phyloP scores from a whole-genome alignment of 805 yeast species.

The Metschnikowia colocasiae region DNA sequence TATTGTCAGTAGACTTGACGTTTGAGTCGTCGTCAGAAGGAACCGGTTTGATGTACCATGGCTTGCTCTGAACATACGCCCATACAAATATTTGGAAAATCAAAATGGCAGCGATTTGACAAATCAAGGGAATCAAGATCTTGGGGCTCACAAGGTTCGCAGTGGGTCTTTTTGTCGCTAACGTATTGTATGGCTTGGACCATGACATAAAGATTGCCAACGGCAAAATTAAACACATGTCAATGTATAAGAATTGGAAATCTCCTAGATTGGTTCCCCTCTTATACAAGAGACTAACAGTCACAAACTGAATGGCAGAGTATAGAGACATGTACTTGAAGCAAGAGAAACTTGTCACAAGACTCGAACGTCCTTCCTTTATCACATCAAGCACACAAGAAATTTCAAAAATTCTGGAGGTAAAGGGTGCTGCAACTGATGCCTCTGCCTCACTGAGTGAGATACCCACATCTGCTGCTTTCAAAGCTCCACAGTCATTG shows the following conservation, averaged over 20 bases:
- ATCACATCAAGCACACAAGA: conserved; percentile 90
- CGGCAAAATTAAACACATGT: conserved; percentile 84
- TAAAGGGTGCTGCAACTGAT: conserved; percentile 97
- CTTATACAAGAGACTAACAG: conserved; percentile 80
- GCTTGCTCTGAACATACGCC: conserved; percentile 50
- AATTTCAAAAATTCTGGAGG: conserved; percentile 84
- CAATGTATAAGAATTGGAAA: conserved; percentile 93
- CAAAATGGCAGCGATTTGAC: conserved; percentile 64
- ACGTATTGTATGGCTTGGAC: conserved; percentile 69
- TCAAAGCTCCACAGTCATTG: conserved; percentile 96
- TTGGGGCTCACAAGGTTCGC: conserved; percentile 91
- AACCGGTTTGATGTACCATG: conserved; percentile 79
- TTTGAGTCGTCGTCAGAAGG: conserved; percentile 72
- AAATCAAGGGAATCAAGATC: conserved; percentile 75
- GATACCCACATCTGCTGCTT: conserved; percentile 96
- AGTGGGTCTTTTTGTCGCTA: conserved; percentile 78
- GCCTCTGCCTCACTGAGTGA: conserved; percentile 98
- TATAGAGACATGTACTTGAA: conserved; percentile 97
- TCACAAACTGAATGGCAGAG: conserved; percentile 91
- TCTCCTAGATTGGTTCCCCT: conserved; percentile 94
- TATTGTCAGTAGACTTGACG: conserved; percentile 86
- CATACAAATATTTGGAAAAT: conserved; percentile 68
- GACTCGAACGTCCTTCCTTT: conserved; percentile 89
- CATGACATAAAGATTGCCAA: conserved; percentile 97
- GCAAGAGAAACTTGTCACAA: conserved; percentile 93